Evolutionary conservation across 805 yeast genomes (phyloP).

Genomic region (Lachancea nothofagi): DNA sequence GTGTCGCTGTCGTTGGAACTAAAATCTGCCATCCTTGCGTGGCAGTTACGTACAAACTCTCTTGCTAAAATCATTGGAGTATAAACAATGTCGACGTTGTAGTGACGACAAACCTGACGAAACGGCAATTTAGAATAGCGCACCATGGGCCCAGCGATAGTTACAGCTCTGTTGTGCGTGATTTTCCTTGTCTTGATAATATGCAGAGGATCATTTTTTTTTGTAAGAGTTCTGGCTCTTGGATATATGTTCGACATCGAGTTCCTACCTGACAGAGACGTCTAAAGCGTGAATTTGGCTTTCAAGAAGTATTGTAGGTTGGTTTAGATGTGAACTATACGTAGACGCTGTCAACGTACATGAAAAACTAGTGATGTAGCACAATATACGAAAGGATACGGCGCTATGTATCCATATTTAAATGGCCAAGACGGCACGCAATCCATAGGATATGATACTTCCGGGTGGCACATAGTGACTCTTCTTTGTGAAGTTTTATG

Average conservation of each 20-base stretch:
- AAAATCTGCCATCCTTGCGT: constrained; percentile 81
- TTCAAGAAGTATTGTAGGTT: no score
- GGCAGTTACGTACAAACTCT: constrained; percentile 80
- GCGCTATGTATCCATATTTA: no score
- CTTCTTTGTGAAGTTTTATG: no score
- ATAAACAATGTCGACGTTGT: constrained; percentile 75
- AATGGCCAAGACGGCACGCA: no score
- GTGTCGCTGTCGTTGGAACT: constrained; percentile 67
- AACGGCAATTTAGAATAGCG: constrained; percentile 92
- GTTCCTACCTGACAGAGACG: no score
- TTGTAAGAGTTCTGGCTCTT: constrained; percentile 31
- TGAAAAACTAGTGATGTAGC: no score
- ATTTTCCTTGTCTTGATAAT: constrained; percentile 43
- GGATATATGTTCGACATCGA: constrained; percentile 12
- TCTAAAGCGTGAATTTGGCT: no score
- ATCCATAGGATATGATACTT: no score
- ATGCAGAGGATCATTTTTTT: constrained; percentile 47
- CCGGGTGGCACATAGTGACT: no score
- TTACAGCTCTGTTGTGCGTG: constrained; percentile 49
- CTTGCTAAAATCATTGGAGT: constrained; percentile 96
- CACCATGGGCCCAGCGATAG: constrained; percentile 92
- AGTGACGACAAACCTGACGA: constrained; percentile 69
- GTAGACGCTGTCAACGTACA: no score
- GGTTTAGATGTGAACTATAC: no score
- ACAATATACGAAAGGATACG: no score